Percentiles rank a stretch among this genome's conserved stretches.
phyloP scores from a whole-genome alignment of 192 early-diverging fungal genomes.

The Rhizophlyctis rosea region DNA sequence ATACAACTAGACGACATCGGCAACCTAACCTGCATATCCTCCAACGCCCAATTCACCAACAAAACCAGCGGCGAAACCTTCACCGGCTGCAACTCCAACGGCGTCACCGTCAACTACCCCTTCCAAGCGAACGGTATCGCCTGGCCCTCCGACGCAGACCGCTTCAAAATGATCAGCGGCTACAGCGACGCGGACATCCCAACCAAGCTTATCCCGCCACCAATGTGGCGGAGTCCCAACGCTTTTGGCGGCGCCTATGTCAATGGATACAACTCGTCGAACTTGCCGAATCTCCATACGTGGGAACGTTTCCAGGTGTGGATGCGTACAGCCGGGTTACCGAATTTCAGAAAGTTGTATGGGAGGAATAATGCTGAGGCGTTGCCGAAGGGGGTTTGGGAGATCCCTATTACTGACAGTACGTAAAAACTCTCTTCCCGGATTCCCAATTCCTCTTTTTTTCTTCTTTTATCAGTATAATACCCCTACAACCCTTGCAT shows the following conservation, averaged over 20 bases:
- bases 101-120: slow-evolving; percentile 15
- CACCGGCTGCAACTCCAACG: background rate
- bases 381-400: slow-evolving; percentile 68
- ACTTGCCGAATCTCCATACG: slow-evolving; percentile 59
- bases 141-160: slow-evolving; percentile 80
- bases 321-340: slow-evolving; percentile 96
- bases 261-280: slow-evolving; percentile 48
- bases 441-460: background rate
- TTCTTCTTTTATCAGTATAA: background rate
- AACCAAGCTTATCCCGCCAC: slow-evolving; percentile 69
- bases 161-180: slow-evolving; percentile 51
- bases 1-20: slow-evolving; percentile 32
- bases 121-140: slow-evolving; percentile 76
- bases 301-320: slow-evolving; percentile 94
- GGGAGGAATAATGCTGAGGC: slow-evolving; percentile 64
- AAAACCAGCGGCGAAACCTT: background rate
- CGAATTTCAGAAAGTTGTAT: slow-evolving; percentile 95
- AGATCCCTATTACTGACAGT: slow-evolving; percentile 62
- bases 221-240: slow-evolving; percentile 85
- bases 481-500: background rate
- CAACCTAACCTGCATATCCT: slow-evolving; percentile 45
- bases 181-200: slow-evolving; percentile 38
- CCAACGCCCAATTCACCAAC: background rate
- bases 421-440: background rate
- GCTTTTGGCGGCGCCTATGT: slow-evolving; percentile 46